Percentiles rank a stretch among this genome's conserved stretches.
Conservation (phyloP, 108 stramenopile species). For the Cylindrotheca closterium region DNA sequence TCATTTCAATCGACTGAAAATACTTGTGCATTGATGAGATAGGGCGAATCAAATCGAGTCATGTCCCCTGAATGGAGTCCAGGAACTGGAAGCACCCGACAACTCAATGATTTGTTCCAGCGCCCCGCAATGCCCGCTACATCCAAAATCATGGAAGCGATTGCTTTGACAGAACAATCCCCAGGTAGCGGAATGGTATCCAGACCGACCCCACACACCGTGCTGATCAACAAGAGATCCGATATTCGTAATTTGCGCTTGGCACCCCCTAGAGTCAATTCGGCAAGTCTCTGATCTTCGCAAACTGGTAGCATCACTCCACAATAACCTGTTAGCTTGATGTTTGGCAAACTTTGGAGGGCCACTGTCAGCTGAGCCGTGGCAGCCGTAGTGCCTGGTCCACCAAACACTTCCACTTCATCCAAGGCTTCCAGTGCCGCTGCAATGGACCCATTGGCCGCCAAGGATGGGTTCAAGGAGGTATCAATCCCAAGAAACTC, state of each 20-base stretch:
- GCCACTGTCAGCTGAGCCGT: conserved; percentile 72
- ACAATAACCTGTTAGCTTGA: conserved; percentile 71
- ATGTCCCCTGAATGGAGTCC: conserved; percentile 48
- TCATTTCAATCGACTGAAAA: conserved; percentile 32
- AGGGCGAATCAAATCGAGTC: conserved; percentile 73
- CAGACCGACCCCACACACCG: conserved; percentile 85
- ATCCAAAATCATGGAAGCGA: conserved; percentile 70
- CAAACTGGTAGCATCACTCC: conserved; percentile 86
- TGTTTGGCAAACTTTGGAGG: conserved; percentile 63
- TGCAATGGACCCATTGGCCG: conserved; percentile 60
- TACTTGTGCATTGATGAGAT: conserved; percentile 71
- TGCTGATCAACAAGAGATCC: conserved; percentile 67
- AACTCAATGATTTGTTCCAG: conserved; percentile 82
- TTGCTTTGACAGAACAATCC: conserved; percentile 31
- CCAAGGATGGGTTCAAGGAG: conserved; percentile 76
- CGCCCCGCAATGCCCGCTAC: conserved; percentile 72
- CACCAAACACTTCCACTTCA: conserved; percentile 70
- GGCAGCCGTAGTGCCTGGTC: conserved; percentile 65
- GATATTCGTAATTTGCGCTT: conserved; percentile 22
- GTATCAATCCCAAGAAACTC: conserved; percentile 79
- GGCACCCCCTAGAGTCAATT: conserved; percentile 31
- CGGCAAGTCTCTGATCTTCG: conserved; percentile 72
- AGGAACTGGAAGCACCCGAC: conserved; percentile 81
- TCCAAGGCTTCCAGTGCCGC: conserved; percentile 71
- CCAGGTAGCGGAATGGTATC: conserved; percentile 85